Conservation (phyloP, 2,329 filamentous ascomycete genomes). For the Venturia effusa region DNA sequence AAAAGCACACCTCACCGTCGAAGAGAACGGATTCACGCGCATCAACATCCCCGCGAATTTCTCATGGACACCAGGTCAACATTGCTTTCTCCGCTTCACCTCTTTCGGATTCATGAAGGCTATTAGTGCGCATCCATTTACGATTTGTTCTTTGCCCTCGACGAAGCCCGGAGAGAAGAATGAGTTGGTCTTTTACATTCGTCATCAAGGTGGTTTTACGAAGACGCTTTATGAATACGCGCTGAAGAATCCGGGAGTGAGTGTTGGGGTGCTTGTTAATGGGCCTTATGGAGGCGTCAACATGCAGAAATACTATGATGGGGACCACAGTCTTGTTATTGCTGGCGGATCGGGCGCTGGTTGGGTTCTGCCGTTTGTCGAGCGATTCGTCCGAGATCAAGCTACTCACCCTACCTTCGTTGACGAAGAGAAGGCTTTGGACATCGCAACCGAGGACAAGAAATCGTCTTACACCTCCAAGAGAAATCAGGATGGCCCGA, state of each 20-base stretch:
- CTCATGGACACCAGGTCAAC: conserved; percentile 47
- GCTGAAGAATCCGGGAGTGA: conserved; percentile 22
- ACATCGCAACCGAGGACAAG: neutral
- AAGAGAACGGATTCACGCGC: conserved; percentile 82
- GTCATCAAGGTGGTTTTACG: conserved; percentile 85
- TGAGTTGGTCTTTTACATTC: conserved; percentile 56
- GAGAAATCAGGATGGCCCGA: neutral
- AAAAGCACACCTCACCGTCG: conserved; percentile 64
- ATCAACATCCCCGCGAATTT: conserved; percentile 87
- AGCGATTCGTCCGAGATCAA: neutral
- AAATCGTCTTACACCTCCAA: neutral
- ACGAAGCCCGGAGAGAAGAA: conserved; percentile 80
- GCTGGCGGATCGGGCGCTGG: conserved; percentile 70
- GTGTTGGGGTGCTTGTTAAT: conserved; percentile 84
- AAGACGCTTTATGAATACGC: conserved; percentile 72
- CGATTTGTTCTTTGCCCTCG: conserved; percentile 85
- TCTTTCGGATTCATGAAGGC: conserved; percentile 85
- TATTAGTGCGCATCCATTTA: conserved; percentile 87
- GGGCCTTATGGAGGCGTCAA: conserved; percentile 94
- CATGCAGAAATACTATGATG: conserved; percentile 59
- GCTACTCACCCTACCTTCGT: no score
- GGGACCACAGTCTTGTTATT: conserved; percentile 85
- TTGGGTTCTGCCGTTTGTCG: conserved; percentile 5
- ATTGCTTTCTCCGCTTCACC: conserved; percentile 11
- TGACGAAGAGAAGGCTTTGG: conserved; percentile 4